Percentiles rank a stretch among this genome's conserved stretches.
Conservation (phyloP, 2,329 filamentous ascomycete species). For the Lecanicillium sp. region DNA sequence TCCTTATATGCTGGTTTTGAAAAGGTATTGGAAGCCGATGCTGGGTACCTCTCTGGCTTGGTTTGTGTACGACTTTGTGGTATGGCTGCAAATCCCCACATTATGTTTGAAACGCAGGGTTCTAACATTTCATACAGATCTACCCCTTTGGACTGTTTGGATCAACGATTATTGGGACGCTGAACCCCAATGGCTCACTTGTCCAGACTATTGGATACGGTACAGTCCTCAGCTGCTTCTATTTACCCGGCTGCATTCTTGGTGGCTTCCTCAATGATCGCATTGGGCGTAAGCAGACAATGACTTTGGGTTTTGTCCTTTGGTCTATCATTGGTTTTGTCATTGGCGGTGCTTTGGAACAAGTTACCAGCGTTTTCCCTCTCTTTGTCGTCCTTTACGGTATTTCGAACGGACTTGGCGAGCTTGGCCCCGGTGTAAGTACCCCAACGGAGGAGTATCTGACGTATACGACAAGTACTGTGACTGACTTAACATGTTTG, state of each 20-base stretch:
- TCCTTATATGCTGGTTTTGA: slow-evolving; percentile 17
- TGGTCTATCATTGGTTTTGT: slow-evolving; percentile 35
- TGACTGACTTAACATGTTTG: slow-evolving; percentile 17
- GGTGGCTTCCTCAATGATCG: slow-evolving; percentile 30
- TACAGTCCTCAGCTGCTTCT: slow-evolving; percentile 15
- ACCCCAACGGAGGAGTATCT: slow-evolving; percentile 26
- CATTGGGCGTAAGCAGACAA: slow-evolving; percentile 24
- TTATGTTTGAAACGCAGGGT: background rate
- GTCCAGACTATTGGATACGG: slow-evolving; percentile 15
- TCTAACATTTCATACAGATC: slow-evolving; percentile 7
- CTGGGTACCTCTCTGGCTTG: slow-evolving; percentile 42
- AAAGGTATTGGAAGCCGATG: slow-evolving; percentile 34
- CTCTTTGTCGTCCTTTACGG: slow-evolving; percentile 44
- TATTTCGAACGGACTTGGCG: slow-evolving; percentile 29
- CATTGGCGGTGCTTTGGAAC: slow-evolving; percentile 38
- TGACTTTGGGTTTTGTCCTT: slow-evolving; percentile 15
- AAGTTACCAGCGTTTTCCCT: slow-evolving; percentile 36
- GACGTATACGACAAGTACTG: background rate
- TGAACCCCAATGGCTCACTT: slow-evolving; percentile 13
- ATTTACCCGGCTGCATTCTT: slow-evolving; percentile 20
- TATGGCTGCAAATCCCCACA: background rate
- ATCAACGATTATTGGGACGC: slow-evolving; percentile 15
- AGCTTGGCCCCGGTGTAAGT: slow-evolving; percentile 32
- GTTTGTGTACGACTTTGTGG: slow-evolving; percentile 32
- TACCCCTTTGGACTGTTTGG: slow-evolving; percentile 18